A percentile compares a stretch with the other conserved stretches of the same genome.
Conservation (phyloP, 768 basidiomycete species). For the Gymnopilus junonius region DNA sequence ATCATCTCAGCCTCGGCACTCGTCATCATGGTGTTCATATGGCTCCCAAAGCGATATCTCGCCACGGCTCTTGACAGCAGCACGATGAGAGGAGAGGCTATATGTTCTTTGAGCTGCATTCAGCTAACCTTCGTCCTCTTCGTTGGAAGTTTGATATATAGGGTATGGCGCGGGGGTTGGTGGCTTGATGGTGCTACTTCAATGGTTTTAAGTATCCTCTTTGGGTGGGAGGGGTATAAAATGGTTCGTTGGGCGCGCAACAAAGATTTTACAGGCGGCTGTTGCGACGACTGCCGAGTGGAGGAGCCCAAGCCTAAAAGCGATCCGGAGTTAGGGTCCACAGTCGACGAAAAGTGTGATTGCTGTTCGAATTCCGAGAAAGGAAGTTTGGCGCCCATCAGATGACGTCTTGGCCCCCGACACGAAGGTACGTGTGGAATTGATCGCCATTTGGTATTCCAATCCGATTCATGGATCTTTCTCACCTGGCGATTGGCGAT, state of each 20-base stretch:
- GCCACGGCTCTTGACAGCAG: constrained; percentile 48
- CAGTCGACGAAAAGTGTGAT: not conserved
- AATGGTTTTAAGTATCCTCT: constrained; percentile 42
- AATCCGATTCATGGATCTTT: not conserved
- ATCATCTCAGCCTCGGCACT: constrained; percentile 47
- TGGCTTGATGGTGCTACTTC: constrained; percentile 52
- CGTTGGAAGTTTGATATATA: constrained; percentile 42
- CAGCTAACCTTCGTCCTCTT: constrained; percentile 49
- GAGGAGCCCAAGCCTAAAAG: not conserved
- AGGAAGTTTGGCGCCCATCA: constrained; percentile 8
- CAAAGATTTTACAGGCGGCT: constrained; percentile 11
- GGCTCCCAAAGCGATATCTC: constrained; percentile 49
- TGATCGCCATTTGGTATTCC: not conserved
- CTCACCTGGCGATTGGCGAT: not conserved
- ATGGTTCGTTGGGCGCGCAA: constrained; percentile 12
- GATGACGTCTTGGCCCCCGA: not conserved
- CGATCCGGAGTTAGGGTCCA: not conserved
- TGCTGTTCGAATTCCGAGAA: constrained; percentile 10
- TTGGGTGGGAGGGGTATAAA: constrained; percentile 46
- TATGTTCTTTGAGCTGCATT: constrained; percentile 47
- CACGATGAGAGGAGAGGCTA: constrained; percentile 46
- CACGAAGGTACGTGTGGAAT: too few species aligned
- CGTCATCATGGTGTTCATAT: constrained; percentile 43
- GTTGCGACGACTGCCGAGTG: constrained; percentile 13
- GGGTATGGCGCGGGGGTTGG: constrained; percentile 49